Evolutionary conservation across 2,329 filamentous ascomycete species (phyloP).

Genomic region (Nannizzia gypsea): DNA sequence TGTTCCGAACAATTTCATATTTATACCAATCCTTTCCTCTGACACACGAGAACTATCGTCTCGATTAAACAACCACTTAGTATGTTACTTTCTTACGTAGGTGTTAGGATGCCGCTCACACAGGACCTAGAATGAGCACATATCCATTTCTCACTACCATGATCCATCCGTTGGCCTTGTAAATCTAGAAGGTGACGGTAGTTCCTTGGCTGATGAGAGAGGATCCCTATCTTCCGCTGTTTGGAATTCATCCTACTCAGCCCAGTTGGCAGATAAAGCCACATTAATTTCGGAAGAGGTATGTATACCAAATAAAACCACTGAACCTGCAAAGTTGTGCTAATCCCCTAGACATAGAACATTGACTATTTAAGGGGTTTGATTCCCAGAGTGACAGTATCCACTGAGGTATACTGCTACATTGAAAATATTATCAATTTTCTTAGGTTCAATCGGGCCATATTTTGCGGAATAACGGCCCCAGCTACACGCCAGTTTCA

Average conservation of each 20-base stretch:
- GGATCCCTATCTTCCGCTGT: constrained; percentile 29
- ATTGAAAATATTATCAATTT: constrained; percentile 80
- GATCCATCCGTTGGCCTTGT: constrained; percentile 58
- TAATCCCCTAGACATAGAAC: constrained; percentile 15
- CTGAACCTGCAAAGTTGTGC: not conserved
- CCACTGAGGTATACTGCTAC: constrained; percentile 70
- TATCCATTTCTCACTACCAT: constrained; percentile 83
- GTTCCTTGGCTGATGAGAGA: constrained; percentile 24
- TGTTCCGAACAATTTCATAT: constrained; percentile 66
- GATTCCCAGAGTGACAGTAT: constrained; percentile 49
- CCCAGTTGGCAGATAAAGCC: not conserved
- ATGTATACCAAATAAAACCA: not conserved
- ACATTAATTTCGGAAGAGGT: constrained; percentile 7
- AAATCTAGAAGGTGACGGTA: constrained; percentile 47
- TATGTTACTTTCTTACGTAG: constrained; percentile 15
- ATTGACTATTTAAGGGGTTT: constrained; percentile 51
- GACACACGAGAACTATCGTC: constrained; percentile 22
- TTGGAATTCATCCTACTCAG: constrained; percentile 17
- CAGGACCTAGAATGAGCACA: constrained; percentile 54
- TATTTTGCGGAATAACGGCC: constrained; percentile 65
- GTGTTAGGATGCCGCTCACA: not conserved
- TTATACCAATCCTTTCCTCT: constrained; percentile 56
- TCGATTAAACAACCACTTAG: constrained; percentile 33
- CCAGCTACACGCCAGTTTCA: constrained; percentile 67
- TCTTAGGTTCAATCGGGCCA: constrained; percentile 74